A percentile compares a stretch with the other conserved stretches of the same genome.
Evolutionary conservation across 768 basidiomycete genomes (phyloP).

Genomic region (Termitomyces sp.): DNA sequence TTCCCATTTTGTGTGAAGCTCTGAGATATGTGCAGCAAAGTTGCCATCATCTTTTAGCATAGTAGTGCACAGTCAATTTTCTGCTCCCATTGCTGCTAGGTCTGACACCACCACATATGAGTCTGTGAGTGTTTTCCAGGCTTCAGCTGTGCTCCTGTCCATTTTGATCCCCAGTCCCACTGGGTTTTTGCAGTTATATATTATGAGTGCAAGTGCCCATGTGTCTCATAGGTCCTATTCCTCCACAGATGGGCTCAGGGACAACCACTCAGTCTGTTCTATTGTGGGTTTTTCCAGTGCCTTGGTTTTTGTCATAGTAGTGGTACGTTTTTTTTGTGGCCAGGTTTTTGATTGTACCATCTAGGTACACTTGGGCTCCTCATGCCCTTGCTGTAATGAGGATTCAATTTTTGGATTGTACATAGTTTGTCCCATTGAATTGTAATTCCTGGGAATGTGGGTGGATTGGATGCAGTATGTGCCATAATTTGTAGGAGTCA

Average conservation of each 20-base stretch:
- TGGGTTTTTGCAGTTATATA: too few species aligned
- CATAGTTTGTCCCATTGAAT: not conserved
- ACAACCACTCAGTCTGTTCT: too few species aligned
- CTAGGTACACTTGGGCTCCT: not conserved
- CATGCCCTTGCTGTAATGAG: not conserved
- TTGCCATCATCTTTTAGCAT: not conserved
- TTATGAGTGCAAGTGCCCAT: not conserved
- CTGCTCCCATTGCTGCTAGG: not conserved
- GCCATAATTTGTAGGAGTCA: too few species aligned
- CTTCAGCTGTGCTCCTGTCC: too few species aligned
- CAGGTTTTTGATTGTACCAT: not conserved
- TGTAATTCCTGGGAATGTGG: not conserved
- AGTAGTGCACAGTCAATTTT: not conserved
- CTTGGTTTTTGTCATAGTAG: not conserved
- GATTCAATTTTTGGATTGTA: not conserved
- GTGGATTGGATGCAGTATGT: not conserved
- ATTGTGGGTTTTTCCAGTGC: not conserved
- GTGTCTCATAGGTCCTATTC: not conserved
- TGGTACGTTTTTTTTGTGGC: not conserved
- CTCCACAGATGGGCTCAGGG: too few species aligned
- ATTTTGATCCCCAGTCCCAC: too few species aligned
- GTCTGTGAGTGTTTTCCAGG: too few species aligned
- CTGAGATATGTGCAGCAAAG: not conserved
- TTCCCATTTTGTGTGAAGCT: not conserved
- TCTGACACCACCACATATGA: not conserved